Evolutionary conservation across 2,329 filamentous ascomycete species (phyloP), one percentile per base, ranked within the genome.

Genomic region (Sclerotinia nivalis): DNA sequence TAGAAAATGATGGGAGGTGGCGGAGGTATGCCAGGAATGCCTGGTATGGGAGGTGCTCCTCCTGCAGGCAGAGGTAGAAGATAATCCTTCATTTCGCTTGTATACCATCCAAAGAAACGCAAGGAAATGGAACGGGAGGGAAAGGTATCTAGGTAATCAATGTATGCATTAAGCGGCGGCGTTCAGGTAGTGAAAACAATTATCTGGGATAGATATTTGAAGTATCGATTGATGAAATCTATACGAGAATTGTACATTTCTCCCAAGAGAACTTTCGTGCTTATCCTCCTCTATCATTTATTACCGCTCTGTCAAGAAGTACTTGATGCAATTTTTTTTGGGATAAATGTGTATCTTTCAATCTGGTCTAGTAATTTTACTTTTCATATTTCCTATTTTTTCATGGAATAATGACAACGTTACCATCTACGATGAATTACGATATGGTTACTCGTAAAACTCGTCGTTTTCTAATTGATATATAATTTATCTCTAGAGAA

Each of bases 1-100:
- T 28, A 86, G 79, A 87, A 89, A 77, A 89, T 90, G 87, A 65
- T 65, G 61, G 61, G 45, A 37, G 60, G 61, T 25, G 86, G 80
- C 50, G 78, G 80, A 28, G 72, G 76, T 82, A 83, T 75, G 81
- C 81, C 86, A 10, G 84, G 85, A 1, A 84, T 86, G 80, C 54
- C 59, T 13, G 64, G 64, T 34, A 66, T 66, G 64, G 64, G 74
- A 65, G 75, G 75, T 20, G 15, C 61, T 52, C 47, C 47, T 52
- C 47, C 61, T 31, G 76, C 73, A 37, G 76, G 77, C 12, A 73
- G 77, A 71, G 77, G 76, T 69, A 70, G 77, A 66, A 55, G 75
- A 66, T 75, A 71, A 67, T 34, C 45, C 55, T 64, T 68, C 20
- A 22, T 66, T 20, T 59, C 45, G 20, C 43, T 18, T 55, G 34